phyloP scores from a whole-genome alignment of 2,329 filamentous ascomycete species.

The Cytospora mali region DNA sequence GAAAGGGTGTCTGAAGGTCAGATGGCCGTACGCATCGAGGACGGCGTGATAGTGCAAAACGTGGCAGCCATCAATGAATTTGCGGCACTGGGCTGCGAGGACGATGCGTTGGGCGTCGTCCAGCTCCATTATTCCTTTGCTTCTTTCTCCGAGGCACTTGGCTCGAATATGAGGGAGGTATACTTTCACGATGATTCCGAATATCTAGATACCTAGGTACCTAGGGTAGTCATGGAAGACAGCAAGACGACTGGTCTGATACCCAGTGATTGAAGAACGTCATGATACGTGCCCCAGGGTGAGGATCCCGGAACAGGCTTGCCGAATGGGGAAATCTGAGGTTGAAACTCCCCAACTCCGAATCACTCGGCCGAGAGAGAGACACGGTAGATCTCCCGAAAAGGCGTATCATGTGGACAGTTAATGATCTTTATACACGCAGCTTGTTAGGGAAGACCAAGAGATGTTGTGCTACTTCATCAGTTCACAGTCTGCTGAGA shows the following conservation, averaged over 20 bases:
- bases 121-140: constrained; percentile 5
- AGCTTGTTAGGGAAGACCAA: too few relatives aligned
- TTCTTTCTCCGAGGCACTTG: not conserved
- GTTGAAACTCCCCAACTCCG: not conserved
- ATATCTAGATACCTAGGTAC: too few relatives aligned
- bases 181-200: not conserved
- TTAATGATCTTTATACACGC: too few relatives aligned
- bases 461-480: too few relatives aligned
- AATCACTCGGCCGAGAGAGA: not conserved
- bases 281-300: too few relatives aligned
- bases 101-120: not conserved
- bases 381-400: too few relatives aligned
- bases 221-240: not conserved
- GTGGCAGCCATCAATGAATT: constrained; percentile 49
- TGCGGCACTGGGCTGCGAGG: constrained; percentile 21
- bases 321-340: not conserved
- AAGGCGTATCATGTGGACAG: too few relatives aligned
- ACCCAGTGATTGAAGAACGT: not conserved
- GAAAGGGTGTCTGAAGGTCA: constrained; percentile 53
- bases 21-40: constrained; percentile 57
- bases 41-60: constrained; percentile 54
- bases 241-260: not conserved
- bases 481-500: too few relatives aligned
- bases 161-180: not conserved
- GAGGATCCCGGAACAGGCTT: not conserved